These are phyloP conservation scores for Dioscorea cayenensis DNA, from an alignment of 116 monocot species.

Conservation along the genomic window DNA sequence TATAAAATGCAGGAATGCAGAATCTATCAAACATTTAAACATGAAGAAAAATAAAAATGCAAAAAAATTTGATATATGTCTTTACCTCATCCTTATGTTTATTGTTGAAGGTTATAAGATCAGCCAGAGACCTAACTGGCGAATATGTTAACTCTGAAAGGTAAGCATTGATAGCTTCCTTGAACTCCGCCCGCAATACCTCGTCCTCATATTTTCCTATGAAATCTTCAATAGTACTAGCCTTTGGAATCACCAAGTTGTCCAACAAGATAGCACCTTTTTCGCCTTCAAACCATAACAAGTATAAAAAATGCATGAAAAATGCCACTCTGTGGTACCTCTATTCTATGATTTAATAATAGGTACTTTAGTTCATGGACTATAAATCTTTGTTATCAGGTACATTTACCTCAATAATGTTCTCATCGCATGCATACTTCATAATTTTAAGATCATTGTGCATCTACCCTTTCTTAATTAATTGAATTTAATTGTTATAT, in stretches of 20 bases:
- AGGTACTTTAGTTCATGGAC: too few species aligned
- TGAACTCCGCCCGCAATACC: slow-evolving; percentile 37
- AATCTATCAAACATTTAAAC: too few species aligned
- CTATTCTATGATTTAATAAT: too few species aligned
- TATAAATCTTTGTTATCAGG: too few species aligned
- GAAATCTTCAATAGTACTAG: slow-evolving; percentile 11
- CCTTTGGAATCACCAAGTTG: slow-evolving; percentile 38
- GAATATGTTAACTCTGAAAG: slow-evolving; percentile 32
- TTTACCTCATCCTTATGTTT: slow-evolving; percentile 28
- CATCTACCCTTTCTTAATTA: too few species aligned
- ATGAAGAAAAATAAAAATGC: too few species aligned
- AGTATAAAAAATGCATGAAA: not conserved
- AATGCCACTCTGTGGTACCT: too few species aligned
- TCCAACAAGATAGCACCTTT: slow-evolving; percentile 54
- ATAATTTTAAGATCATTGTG: too few species aligned
- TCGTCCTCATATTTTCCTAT: slow-evolving; percentile 8
- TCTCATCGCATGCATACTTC: too few species aligned
- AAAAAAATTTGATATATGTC: too few species aligned
- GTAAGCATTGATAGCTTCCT: slow-evolving; percentile 44
- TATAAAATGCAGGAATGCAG: not conserved
- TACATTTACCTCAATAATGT: too few species aligned
- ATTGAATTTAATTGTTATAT: too few species aligned
- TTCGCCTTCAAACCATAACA: slow-evolving; percentile 19
- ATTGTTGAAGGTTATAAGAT: slow-evolving; percentile 62
- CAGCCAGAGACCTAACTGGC: slow-evolving; percentile 50